Percentiles rank a stretch among this genome's conserved stretches.
Evolutionary conservation across 2,329 filamentous ascomycete genomes (phyloP).

Genomic region (Hypoxylon sp.): DNA sequence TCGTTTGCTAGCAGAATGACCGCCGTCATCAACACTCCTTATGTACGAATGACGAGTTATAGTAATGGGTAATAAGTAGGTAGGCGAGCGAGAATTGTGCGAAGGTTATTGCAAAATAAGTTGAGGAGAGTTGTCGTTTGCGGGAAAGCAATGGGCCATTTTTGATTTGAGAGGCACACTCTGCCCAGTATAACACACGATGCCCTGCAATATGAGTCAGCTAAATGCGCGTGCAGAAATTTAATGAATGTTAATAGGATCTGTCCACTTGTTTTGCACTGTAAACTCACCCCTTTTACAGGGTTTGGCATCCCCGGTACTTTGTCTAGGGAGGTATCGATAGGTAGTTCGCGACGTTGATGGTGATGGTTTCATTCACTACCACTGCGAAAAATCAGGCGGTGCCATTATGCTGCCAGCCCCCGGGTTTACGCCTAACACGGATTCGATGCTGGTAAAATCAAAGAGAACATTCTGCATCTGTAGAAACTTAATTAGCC

Average conservation of each 20-base stretch:
- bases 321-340: no score
- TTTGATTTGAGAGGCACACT: conserved; percentile 4
- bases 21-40: neutral
- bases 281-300: neutral
- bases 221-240: neutral
- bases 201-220: neutral
- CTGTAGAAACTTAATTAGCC: conserved; percentile 23
- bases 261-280: neutral
- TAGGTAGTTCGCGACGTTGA: neutral
- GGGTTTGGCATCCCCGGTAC: no score
- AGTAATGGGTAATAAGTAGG: neutral
- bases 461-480: conserved; percentile 47
- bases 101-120: neutral
- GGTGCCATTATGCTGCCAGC: conserved; percentile 20
- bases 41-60: neutral
- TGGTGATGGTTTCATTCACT: neutral
- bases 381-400: conserved; percentile 35
- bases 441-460: conserved; percentile 47
- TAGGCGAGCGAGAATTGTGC: neutral
- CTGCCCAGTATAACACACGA: neutral
- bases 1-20: neutral
- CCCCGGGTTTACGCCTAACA: conserved; percentile 33
- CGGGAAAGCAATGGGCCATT: neutral
- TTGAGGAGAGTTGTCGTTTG: conserved; percentile 4
- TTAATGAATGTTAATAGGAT: neutral